Evolutionary conservation across 768 basidiomycete species (phyloP).

Genomic region (Boletus reticuloceps): DNA sequence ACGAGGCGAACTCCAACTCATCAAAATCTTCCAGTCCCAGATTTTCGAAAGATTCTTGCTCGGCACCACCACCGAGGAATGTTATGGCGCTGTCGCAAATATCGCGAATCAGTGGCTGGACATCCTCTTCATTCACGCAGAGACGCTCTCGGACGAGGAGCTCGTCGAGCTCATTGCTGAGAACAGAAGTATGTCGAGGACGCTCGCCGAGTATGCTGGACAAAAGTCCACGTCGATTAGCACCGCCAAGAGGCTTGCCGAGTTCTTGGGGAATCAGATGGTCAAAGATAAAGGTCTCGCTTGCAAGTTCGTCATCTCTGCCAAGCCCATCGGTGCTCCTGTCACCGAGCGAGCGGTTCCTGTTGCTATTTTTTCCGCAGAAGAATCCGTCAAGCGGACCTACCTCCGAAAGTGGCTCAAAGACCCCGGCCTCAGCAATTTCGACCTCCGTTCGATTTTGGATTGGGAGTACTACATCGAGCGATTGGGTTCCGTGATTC

Average conservation of each 20-base stretch:
- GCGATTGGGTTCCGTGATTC: conserved; percentile 94
- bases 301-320: conserved; percentile 98
- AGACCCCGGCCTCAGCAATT: conserved; percentile 81
- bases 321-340: conserved; percentile 86
- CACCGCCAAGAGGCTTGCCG: conserved; percentile 90
- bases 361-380: conserved; percentile 96
- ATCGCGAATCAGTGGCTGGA: conserved; percentile 98
- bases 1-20: conserved; percentile 93
- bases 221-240: conserved; percentile 99
- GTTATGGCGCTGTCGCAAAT: conserved; percentile 90
- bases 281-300: conserved; percentile 99
- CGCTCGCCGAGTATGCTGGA: conserved; percentile 90
- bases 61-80: conserved; percentile 90
- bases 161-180: conserved; percentile 97
- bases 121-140: conserved; percentile 83
- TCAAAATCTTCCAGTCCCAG: conserved; percentile 99
- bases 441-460: conserved; percentile 90
- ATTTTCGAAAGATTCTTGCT: conserved; percentile 98
- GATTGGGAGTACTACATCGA: conserved; percentile 99
- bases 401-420: conserved; percentile 97
- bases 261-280: conserved; percentile 98
- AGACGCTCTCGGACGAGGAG: conserved; percentile 86
- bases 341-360: conserved; percentile 97
- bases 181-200: conserved; percentile 97
- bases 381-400: conserved; percentile 82